A percentile compares a stretch with the other conserved stretches of the same genome.
phyloP scores from a whole-genome alignment of 2,329 filamentous ascomycete genomes.

The Lecanoromycetidae sp. region DNA sequence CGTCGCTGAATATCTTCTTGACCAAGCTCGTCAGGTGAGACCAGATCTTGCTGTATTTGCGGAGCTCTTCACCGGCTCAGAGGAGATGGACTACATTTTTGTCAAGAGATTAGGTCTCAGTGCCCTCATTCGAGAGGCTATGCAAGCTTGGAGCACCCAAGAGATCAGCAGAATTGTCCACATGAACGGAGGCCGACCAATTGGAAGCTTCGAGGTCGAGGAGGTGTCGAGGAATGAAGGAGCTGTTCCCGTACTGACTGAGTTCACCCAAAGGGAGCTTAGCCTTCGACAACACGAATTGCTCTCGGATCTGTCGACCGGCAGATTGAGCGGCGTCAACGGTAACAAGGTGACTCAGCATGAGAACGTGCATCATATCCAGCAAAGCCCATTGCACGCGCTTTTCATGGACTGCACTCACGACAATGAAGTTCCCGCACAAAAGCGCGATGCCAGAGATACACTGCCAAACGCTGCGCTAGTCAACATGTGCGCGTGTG shows the following conservation, averaged over 20 bases:
- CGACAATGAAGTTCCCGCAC: slow-evolving; percentile 90
- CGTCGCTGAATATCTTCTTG: slow-evolving; percentile 87
- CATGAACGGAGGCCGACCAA: slow-evolving; percentile 81
- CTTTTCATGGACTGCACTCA: slow-evolving; percentile 99
- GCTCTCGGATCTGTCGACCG: no score
- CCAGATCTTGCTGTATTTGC: slow-evolving; percentile 86
- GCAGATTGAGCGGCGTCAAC: slow-evolving; percentile 21
- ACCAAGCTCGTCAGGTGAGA: slow-evolving; percentile 78
- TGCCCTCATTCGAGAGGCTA: slow-evolving; percentile 86
- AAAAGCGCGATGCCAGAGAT: slow-evolving; percentile 88
- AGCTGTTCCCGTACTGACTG: slow-evolving; percentile 24
- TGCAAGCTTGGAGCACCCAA: slow-evolving; percentile 94
- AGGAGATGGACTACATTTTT: slow-evolving; percentile 92
- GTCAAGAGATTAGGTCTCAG: slow-evolving; percentile 85
- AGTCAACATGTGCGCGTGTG: slow-evolving; percentile 90
- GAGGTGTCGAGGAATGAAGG: slow-evolving; percentile 51
- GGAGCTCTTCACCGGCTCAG: slow-evolving; percentile 88
- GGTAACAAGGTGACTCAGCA: slow-evolving; percentile 30
- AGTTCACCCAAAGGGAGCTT: no score
- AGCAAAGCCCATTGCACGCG: slow-evolving; percentile 78
- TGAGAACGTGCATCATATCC: slow-evolving; percentile 68
- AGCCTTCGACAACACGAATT: no score
- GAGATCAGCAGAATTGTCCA: slow-evolving; percentile 90
- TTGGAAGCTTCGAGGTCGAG: slow-evolving; percentile 94
- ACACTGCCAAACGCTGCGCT: slow-evolving; percentile 88